Conservation (phyloP, 2,329 filamentous ascomycete species). For the Aspergillus pseudonomiae region DNA sequence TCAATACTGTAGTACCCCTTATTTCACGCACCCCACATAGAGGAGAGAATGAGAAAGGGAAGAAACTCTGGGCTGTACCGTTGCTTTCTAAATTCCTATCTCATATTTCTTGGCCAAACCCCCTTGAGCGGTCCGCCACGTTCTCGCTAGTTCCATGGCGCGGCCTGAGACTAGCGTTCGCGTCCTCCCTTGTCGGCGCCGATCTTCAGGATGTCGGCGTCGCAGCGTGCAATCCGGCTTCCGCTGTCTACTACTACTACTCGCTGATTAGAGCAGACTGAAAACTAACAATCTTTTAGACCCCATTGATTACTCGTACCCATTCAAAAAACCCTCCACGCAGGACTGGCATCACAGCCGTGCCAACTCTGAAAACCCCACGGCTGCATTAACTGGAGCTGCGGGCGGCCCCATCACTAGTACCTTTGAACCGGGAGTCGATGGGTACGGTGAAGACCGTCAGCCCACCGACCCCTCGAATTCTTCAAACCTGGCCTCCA, state of each 20-base stretch:
- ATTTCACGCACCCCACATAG: neutral
- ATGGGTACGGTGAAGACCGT: constrained; percentile 38
- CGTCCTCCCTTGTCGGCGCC: constrained; percentile 25
- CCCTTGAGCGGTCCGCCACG: constrained; percentile 28
- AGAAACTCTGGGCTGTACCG: neutral
- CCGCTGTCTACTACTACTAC: neutral
- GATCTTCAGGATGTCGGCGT: constrained; percentile 18
- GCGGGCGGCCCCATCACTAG: constrained; percentile 39
- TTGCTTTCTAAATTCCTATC: neutral
- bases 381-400: constrained; percentile 57
- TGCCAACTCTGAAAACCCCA: constrained; percentile 68
- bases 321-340: constrained; percentile 48
- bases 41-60: constrained; percentile 1
- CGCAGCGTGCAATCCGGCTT: constrained; percentile 8
- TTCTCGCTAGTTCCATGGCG: constrained; percentile 30
- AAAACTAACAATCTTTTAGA: constrained; percentile 14
- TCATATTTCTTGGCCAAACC: constrained; percentile 11
- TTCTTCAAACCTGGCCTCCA: constrained; percentile 41
- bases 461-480: constrained; percentile 33
- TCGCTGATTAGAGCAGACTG: neutral
- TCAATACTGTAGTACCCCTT: neutral
- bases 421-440: constrained; percentile 38
- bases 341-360: constrained; percentile 67
- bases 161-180: constrained; percentile 32
- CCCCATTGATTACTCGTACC: constrained; percentile 26